Evolutionary conservation across 257 asterid genomes (phyloP).

Genomic region (Ocimum tenuiflorum): DNA sequence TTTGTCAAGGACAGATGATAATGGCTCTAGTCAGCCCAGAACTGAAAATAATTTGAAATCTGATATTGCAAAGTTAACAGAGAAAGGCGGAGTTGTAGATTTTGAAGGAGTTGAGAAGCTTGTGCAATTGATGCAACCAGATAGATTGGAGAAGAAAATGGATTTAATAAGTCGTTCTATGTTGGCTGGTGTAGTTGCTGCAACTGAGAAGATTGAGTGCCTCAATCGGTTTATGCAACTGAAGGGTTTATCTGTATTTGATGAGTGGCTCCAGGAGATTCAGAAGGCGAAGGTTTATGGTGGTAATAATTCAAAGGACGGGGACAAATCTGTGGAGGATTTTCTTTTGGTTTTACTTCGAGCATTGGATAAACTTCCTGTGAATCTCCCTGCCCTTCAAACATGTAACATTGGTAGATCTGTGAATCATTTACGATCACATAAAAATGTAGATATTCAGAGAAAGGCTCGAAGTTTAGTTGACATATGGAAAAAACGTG

Average conservation of each 20-base stretch:
- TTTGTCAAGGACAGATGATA: constrained; percentile 48
- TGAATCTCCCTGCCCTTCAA: constrained; percentile 78
- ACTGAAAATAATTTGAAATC: constrained; percentile 47
- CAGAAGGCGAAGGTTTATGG: constrained; percentile 69
- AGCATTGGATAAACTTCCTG: constrained; percentile 92
- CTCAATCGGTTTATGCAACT: constrained; percentile 74
- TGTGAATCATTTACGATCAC: constrained; percentile 80
- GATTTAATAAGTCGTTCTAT: constrained; percentile 63
- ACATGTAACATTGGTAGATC: constrained; percentile 91
- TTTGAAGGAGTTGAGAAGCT: constrained; percentile 86
- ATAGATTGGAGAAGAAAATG: constrained; percentile 50
- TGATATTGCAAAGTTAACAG: constrained; percentile 67
- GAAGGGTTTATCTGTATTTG: constrained; percentile 67
- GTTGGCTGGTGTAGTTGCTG: constrained; percentile 70
- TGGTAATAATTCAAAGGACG: constrained; percentile 36
- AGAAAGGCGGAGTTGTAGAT: constrained; percentile 67
- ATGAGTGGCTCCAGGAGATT: constrained; percentile 94
- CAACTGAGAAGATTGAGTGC: constrained; percentile 76
- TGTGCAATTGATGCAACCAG: constrained; percentile 66
- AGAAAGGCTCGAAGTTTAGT: constrained; percentile 79
- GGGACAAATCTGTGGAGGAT: constrained; percentile 68
- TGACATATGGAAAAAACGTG: constrained; percentile 96
- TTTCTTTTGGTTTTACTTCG: constrained; percentile 79
- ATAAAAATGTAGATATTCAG: constrained; percentile 78
- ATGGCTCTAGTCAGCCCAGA: constrained; percentile 38